Evolutionary conservation across 257 asterid genomes (phyloP).

Genomic region (Nicotiana attenuata): DNA sequence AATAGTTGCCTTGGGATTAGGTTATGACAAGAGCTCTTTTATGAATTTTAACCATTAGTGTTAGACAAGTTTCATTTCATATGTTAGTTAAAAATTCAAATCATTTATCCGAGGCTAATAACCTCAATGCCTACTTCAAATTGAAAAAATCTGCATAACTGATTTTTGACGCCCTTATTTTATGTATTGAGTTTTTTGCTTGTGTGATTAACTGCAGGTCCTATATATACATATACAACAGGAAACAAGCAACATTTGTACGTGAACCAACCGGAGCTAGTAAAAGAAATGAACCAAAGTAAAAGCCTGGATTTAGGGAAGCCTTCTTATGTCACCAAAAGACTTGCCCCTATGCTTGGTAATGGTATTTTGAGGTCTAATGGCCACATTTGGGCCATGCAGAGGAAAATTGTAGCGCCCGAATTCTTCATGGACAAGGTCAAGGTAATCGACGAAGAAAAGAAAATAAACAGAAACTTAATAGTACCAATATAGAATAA

Average conservation of each 20-base stretch:
- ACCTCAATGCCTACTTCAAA: too few relatives aligned
- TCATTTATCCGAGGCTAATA: too few relatives aligned
- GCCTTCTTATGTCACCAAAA: conserved; percentile 69
- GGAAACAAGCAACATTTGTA: conserved; percentile 79
- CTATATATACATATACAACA: conserved; percentile 57
- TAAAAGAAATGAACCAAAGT: conserved; percentile 69
- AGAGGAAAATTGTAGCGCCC: conserved; percentile 78
- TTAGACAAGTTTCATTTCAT: too few relatives aligned
- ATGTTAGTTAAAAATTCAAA: too few relatives aligned
- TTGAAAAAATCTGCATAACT: too few relatives aligned
- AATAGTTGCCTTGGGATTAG: too few relatives aligned
- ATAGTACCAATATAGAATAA: background rate
- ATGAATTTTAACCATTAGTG: too few relatives aligned
- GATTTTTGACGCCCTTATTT: too few relatives aligned
- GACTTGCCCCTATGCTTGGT: conserved; percentile 92
- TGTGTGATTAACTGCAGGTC: conserved; percentile 36
- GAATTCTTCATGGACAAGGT: conserved; percentile 76
- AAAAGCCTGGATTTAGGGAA: conserved; percentile 51
- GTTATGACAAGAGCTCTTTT: too few relatives aligned
- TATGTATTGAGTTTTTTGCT: background rate
- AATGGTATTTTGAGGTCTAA: conserved; percentile 83
- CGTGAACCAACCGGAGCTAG: conserved; percentile 61
- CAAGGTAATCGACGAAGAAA: conserved; percentile 43
- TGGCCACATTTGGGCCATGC: conserved; percentile 70
- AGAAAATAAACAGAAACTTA: background rate